Conservation (phyloP, 2,329 filamentous ascomycete genomes). For the Pseudomassariella vexata region DNA sequence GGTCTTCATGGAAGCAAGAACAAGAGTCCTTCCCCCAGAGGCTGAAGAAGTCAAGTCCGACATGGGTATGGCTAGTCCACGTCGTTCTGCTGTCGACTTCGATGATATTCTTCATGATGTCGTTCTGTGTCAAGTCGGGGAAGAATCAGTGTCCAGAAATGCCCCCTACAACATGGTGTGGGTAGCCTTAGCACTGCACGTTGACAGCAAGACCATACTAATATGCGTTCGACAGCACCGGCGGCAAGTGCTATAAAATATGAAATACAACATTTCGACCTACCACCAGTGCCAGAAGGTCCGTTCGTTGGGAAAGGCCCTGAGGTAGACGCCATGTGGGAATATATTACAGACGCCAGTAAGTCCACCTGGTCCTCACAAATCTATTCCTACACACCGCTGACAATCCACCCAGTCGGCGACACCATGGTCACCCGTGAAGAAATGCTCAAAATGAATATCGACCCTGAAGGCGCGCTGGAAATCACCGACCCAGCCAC, state of each 20-base stretch:
- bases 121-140: conserved; percentile 30
- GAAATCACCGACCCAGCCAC: conserved; percentile 49
- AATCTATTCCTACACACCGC: neutral
- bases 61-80: conserved; percentile 35
- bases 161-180: neutral
- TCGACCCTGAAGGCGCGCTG: conserved; percentile 45
- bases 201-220: too few relatives aligned
- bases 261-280: conserved; percentile 42
- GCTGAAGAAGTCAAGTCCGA: conserved; percentile 15
- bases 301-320: conserved; percentile 50
- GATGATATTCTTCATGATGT: conserved; percentile 32
- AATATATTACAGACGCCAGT: conserved; percentile 24
- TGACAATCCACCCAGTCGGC: conserved; percentile 35
- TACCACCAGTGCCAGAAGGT: conserved; percentile 38
- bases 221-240: conserved; percentile 35
- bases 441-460: conserved; percentile 46
- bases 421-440: conserved; percentile 53
- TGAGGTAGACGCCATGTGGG: conserved; percentile 53
- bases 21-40: conserved; percentile 10
- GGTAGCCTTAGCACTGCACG: too few relatives aligned
- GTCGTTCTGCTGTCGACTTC: conserved; percentile 32
- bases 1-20: conserved; percentile 13
- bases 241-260: conserved; percentile 41
- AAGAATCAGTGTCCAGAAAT: conserved; percentile 19
- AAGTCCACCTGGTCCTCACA: conserved; percentile 8